phyloP scores from a whole-genome alignment of 768 basidiomycete genomes.

The Serendipita indica region DNA sequence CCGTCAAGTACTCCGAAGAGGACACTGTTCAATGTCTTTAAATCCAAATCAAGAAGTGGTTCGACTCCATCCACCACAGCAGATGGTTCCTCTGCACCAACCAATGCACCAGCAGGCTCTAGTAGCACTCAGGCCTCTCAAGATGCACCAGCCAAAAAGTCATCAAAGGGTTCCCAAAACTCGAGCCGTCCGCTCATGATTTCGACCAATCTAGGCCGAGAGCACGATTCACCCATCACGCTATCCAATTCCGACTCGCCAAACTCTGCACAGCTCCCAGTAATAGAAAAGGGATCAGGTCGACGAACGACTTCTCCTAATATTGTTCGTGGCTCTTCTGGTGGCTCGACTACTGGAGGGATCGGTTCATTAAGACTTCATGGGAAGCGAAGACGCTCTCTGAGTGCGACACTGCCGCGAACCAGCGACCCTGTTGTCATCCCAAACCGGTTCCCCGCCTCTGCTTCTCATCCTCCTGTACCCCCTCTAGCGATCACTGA shows the following conservation, averaged over 20 bases:
- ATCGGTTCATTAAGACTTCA: not conserved
- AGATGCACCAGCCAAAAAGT: not conserved
- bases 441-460: not conserved
- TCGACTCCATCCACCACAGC: not conserved
- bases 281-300: not conserved
- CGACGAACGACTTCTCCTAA: not conserved
- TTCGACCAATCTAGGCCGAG: not conserved
- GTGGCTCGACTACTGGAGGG: not conserved
- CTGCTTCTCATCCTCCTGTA: not conserved
- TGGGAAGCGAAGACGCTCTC: not conserved
- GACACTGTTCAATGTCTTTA: not conserved
- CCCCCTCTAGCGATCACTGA: not conserved
- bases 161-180: not conserved
- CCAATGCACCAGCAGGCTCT: too few relatives aligned
- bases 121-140: too few relatives aligned
- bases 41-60: not conserved
- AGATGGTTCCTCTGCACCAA: not conserved
- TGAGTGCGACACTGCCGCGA: conserved; percentile 5
- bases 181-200: not conserved
- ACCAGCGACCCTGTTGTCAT: not conserved
- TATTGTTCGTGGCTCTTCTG: not conserved
- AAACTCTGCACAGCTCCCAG: not conserved
- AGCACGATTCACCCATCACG: not conserved
- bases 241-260: not conserved
- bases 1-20: not conserved